Evolutionary conservation across 257 asterid species (phyloP).

Genomic region (Nicotiana paniculata): DNA sequence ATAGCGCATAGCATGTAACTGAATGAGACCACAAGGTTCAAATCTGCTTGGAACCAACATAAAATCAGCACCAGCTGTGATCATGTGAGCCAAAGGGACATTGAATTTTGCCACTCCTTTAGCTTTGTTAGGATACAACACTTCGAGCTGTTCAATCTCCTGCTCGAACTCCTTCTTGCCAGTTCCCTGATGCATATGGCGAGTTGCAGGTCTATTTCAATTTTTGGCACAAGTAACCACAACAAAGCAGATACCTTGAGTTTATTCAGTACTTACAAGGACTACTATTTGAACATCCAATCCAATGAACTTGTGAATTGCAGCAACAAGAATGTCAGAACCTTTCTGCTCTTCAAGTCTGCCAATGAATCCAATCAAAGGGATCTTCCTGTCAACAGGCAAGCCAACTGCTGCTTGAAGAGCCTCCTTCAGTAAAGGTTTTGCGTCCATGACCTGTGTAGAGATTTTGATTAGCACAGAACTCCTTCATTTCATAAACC

Average conservation of each 20-base stretch:
- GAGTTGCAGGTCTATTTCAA: not conserved
- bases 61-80: slow-evolving; percentile 83
- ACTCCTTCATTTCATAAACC: not conserved
- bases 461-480: slow-evolving; percentile 1
- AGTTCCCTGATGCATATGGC: slow-evolving; percentile 53
- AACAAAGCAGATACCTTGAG: not conserved
- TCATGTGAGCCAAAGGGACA: slow-evolving; percentile 81
- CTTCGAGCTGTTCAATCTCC: slow-evolving; percentile 87
- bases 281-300: slow-evolving; percentile 72
- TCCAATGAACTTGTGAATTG: slow-evolving; percentile 64
- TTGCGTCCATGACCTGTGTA: slow-evolving; percentile 64
- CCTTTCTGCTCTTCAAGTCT: slow-evolving; percentile 99
- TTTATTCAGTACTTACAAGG: slow-evolving; percentile 49
- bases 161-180: slow-evolving; percentile 79
- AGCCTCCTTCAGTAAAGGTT: slow-evolving; percentile 82
- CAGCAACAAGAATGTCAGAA: slow-evolving; percentile 84
- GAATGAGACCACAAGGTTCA: slow-evolving; percentile 99
- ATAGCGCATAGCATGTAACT: slow-evolving; percentile 93
- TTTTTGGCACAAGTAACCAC: not conserved
- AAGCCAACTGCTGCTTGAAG: slow-evolving; percentile 93
- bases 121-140: slow-evolving; percentile 69
- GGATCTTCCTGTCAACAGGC: slow-evolving; percentile 72
- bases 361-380: slow-evolving; percentile 90
- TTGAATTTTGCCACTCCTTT: slow-evolving; percentile 86
- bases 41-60: slow-evolving; percentile 89